Conservation (phyloP, 2,329 filamentous ascomycete species). For the Diaporthe vexans region DNA sequence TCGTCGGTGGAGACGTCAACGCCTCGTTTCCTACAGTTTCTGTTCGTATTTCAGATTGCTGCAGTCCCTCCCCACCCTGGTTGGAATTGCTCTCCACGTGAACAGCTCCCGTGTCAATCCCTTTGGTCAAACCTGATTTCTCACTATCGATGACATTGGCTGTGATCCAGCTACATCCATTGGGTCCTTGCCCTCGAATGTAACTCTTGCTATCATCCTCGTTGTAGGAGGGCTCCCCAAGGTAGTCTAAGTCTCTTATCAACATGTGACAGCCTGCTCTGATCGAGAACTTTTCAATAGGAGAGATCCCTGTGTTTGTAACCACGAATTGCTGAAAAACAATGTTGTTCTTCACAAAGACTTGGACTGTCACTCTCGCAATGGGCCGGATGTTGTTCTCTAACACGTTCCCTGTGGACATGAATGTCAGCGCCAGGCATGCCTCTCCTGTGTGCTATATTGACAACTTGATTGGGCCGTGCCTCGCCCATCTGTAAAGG, state of each 20-base stretch:
- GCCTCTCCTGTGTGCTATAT: too few relatives aligned
- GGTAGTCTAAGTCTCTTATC: slow-evolving; percentile 14
- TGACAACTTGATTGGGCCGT: too few relatives aligned
- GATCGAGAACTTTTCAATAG: not conserved
- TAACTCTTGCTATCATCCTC: not conserved
- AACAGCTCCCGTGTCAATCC: too few relatives aligned
- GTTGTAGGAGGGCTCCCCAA: not conserved
- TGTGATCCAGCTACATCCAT: not conserved
- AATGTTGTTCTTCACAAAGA: slow-evolving; percentile 4
- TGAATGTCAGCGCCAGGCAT: too few relatives aligned
- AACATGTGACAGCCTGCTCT: not conserved
- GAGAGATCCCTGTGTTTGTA: not conserved
- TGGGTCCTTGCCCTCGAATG: not conserved
- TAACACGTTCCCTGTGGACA: not conserved
- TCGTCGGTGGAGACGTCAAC: too few relatives aligned
- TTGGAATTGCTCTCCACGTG: too few relatives aligned
- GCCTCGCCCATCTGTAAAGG: too few relatives aligned
- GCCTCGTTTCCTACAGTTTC: too few relatives aligned
- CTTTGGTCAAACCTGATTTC: not conserved
- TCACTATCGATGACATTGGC: not conserved
- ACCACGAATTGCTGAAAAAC: slow-evolving; percentile 20
- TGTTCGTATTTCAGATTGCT: too few relatives aligned
- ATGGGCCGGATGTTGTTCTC: too few relatives aligned
- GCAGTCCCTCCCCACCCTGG: too few relatives aligned
- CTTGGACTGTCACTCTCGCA: not conserved